Evolutionary conservation across 2,329 filamentous ascomycete genomes (phyloP).

Genomic region (Fusarium bactridioides): DNA sequence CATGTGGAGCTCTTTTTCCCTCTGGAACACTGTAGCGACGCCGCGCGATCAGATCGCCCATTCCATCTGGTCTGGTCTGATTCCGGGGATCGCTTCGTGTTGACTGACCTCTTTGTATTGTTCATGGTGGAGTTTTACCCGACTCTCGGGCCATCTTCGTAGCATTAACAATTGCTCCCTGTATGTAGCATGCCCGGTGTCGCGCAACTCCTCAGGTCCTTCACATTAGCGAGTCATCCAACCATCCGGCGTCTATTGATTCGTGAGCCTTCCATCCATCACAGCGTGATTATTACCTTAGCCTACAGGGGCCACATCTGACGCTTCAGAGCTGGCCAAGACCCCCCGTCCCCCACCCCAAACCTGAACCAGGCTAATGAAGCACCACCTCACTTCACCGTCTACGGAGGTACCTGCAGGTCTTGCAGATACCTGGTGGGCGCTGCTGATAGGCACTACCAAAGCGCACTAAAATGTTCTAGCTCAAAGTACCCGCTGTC

Average conservation of each 20-base stretch:
- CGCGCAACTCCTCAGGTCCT: not conserved
- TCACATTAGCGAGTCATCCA: constrained; percentile 5
- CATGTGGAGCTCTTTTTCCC: constrained; percentile 25
- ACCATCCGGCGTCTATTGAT: constrained; percentile 19
- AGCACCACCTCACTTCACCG: constrained; percentile 31
- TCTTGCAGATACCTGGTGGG: constrained; percentile 20
- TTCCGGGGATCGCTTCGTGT: constrained; percentile 22
- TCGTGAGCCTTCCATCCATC: constrained; percentile 6
- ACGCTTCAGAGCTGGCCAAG: constrained; percentile 30
- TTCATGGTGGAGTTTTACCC: not conserved
- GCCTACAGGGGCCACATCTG: constrained; percentile 34
- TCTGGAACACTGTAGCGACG: constrained; percentile 20
- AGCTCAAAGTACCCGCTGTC: constrained; percentile 25
- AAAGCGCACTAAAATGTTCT: constrained; percentile 7
- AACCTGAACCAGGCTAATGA: constrained; percentile 42
- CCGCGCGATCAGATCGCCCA: constrained; percentile 19
- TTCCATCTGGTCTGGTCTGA: constrained; percentile 3
- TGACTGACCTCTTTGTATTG: not conserved
- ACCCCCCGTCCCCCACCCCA: constrained; percentile 23
- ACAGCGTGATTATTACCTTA: constrained; percentile 17
- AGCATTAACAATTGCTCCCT: not conserved
- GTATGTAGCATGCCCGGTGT: not conserved
- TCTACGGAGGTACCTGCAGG: constrained; percentile 30
- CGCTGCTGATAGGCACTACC: not conserved
- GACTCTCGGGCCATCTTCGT: not conserved